Evolutionary conservation across 2,329 filamentous ascomycete genomes (phyloP), one percentile per base, ranked within the genome.

Genomic region (Orbilia quercus): DNA sequence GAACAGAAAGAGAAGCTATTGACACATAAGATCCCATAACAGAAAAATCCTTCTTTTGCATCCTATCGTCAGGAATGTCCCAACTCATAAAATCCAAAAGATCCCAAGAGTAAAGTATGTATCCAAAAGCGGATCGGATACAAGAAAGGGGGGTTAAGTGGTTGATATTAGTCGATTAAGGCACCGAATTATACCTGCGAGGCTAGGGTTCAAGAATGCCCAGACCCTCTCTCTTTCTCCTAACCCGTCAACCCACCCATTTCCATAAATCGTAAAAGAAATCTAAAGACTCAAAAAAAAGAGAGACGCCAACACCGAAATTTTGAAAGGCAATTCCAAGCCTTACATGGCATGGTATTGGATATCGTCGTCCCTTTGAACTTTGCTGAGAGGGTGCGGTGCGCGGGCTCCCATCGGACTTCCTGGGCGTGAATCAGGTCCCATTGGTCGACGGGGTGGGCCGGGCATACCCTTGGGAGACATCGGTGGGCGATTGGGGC

Each of bases 341-440:
- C n/a, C 40, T 69, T 63, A 74, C 70, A 74, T 74, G 50, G 70
- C 70, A 45, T 74, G 70, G 44, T 63, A 74, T 57, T 69, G 57
- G 25, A 74, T 22, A 25, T 74, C 70, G 20, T 67, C 57, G 18
- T 69, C 70, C 36, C 58, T 44, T 36, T 67, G 70, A 23, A 74
- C 70, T 63, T 55, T 69, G 57, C 63, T 69, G 18, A 74, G 64
- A 31, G 70, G 70, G 47, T 74, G 70, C 2, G 70, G 70, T 16
- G 45, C 25, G 31, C 70, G 70, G 34, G 60, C 60, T 48, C 45
- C 28, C 70, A 74, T 67, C 48, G 70, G 70, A 51, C 64, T 74
- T 25, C 48, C 50, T 36, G 70, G 64, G 20, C 63, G 57, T 16
- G 70, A 74, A 36, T 69, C 70, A 2, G 59, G 48, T 47, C 67